phyloP scores from a whole-genome alignment of 768 basidiomycete species.

The Mycena amicta region DNA sequence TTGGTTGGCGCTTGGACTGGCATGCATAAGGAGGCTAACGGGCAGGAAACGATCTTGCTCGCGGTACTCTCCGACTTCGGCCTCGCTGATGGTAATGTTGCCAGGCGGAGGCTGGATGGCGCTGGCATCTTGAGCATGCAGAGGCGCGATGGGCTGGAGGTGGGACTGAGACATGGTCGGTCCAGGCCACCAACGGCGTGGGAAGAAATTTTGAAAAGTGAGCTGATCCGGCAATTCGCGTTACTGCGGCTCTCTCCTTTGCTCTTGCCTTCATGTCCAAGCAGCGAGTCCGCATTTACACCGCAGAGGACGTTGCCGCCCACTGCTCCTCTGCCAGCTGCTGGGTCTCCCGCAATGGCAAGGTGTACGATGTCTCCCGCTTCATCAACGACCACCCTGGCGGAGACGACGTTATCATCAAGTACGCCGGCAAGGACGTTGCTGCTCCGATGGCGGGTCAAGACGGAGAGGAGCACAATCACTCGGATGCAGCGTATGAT shows the following conservation, averaged over 20 bases:
- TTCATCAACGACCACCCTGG: conserved; percentile 93
- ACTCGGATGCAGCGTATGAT: conserved; percentile 88
- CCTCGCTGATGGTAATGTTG: conserved; percentile 57
- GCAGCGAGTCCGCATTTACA: conserved; percentile 67
- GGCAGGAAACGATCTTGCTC: conserved; percentile 95
- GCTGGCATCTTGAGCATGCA: neutral
- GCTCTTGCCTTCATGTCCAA: conserved; percentile 53
- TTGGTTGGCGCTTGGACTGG: no score
- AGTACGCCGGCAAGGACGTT: conserved; percentile 84
- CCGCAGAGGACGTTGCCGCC: conserved; percentile 67
- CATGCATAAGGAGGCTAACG: conserved; percentile 55
- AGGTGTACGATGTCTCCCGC: conserved; percentile 86
- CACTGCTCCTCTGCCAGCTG: conserved; percentile 68
- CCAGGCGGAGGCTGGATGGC: conserved; percentile 5
- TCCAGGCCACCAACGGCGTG: no score
- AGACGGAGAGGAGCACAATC: conserved; percentile 79
- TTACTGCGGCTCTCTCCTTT: neutral
- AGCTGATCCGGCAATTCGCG: no score
- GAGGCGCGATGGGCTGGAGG: neutral
- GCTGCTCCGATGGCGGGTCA: conserved; percentile 67
- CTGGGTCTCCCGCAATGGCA: conserved; percentile 80
- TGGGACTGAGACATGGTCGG: neutral
- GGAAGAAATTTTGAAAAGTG: neutral
- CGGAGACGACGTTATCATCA: conserved; percentile 87
- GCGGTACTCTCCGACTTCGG: conserved; percentile 91